Evolutionary conservation across 768 basidiomycete species (phyloP), one percentile per base, ranked within the genome.

Genomic region (Rhizopogon salebrosus): DNA sequence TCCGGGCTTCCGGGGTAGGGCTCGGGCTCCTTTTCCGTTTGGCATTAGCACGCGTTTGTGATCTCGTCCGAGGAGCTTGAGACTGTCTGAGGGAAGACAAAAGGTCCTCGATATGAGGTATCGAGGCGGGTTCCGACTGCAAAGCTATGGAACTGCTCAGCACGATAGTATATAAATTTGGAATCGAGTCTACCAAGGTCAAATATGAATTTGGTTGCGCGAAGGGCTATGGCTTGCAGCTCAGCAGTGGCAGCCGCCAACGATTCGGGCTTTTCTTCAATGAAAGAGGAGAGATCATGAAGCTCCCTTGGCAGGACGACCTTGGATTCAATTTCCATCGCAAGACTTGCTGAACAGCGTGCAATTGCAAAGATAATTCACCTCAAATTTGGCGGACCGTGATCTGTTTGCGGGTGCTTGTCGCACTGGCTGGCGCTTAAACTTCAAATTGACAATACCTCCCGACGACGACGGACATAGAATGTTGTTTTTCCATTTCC

Each of bases 131-230:
- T 71, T 98, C 94, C 10, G 85, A 79, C 59, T 74, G 70, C 46
- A 94, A 71, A 35, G 88, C 89, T 91, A 55, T 8, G 54, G 35
- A 18, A 31, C 20, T 24, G 11, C 36, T 50, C 14, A 37, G 29
- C 35, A 40, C 27, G 36, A 16, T 31, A 54, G 35, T 56, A 24
- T 42, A 27, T 16, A 34, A 48, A 38, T 16, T 42, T 57, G 31
- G 26, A 48, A 48, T 22, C 54, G 38, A 52, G 20, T 22, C 9
- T 64, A 90, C 89, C 85, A 48, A 84, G 70, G 66, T 92, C 87
- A 58, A 91, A 93, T 13, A 89, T 67, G 62, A 78, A 81, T 71
- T 90, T 88, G 20, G 85, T 70, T n/a, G 88, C 87, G 49, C 72
- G 65, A 24, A 92, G 70, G 16, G 88, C 83, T 46, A 81, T 77